Evolutionary conservation across 306 rosid genomes (phyloP).

Genomic region (Gillenia trifoliata): DNA sequence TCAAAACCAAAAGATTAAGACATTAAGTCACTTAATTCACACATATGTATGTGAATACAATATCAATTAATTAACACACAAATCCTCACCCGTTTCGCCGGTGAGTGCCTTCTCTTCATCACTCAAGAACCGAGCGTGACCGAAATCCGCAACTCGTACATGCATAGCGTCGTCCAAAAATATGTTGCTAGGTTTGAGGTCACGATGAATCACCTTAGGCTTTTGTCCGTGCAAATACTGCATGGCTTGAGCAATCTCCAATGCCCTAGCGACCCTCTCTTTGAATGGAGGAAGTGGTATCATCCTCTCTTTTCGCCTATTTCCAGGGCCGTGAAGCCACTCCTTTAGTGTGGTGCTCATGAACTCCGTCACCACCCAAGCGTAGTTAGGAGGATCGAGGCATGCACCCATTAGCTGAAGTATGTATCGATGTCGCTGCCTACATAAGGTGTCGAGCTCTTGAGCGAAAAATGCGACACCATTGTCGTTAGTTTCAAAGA

Average conservation of each 20-base stretch:
- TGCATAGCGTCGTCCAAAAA: slow-evolving; percentile 59
- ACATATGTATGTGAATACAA: background rate
- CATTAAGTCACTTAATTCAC: background rate
- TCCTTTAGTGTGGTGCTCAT: slow-evolving; percentile 49
- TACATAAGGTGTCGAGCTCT: slow-evolving; percentile 58
- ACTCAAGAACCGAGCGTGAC: slow-evolving; percentile 68
- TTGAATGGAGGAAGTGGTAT: slow-evolving; percentile 43
- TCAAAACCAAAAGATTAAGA: background rate
- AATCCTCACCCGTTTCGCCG: slow-evolving; percentile 41
- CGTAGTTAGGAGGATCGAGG: slow-evolving; percentile 62
- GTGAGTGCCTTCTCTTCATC: slow-evolving; percentile 57
- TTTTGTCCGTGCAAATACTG: slow-evolving; percentile 77
- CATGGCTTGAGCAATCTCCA: slow-evolving; percentile 73
- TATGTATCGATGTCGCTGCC: slow-evolving; percentile 64
- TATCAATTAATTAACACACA: background rate
- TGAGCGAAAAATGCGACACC: slow-evolving; percentile 54
- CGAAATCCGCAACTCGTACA: slow-evolving; percentile 68
- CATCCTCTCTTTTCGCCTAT: slow-evolving; percentile 32
- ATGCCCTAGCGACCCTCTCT: slow-evolving; percentile 46
- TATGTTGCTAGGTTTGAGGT: slow-evolving; percentile 66
- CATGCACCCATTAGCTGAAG: slow-evolving; percentile 78
- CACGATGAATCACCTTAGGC: slow-evolving; percentile 67
- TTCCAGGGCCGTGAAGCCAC: slow-evolving; percentile 72
- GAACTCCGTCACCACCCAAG: slow-evolving; percentile 67
- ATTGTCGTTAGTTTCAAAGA: slow-evolving; percentile 47